Evolutionary conservation across 2,329 filamentous ascomycete genomes (phyloP), one percentile per base, ranked within the genome.

Genomic region (Neurospora sp.): DNA sequence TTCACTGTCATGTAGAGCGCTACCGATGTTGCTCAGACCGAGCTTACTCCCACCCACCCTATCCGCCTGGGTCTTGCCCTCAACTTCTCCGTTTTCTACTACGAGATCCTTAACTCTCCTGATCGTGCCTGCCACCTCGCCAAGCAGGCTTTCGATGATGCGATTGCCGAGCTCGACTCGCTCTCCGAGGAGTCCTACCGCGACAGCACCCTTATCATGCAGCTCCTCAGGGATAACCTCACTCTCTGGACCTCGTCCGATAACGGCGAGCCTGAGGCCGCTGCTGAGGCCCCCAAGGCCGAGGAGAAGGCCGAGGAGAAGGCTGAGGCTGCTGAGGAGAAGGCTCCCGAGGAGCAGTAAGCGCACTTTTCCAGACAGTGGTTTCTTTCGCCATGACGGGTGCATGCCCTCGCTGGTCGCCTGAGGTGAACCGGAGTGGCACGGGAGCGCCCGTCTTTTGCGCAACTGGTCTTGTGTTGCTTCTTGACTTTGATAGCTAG

Each of bases 51-150:
- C 73, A 98, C 96, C 73, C 95, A 98, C 88, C 95, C 95, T 78
- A 98, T 98, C 86, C 94, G 95, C 79, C 92, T 98, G 75, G 95
- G 95, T 82, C 91, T 98, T 79, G 95, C 95, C 76, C 90, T 98
- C 77, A 98, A 97, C 91, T 97, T 98, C 89, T 97, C 94, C 74
- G 95, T 97, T 79, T 97, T 97, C 88, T 97, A 97, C 89, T 97
- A 97, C 84, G 96, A 97, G 88, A 97, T 97, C 82, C 87, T 97
- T 81, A 98, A 97, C 91, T 96, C 94, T 41, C 95, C 94, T 79
- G 94, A 97, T 84, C 93, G 92, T 81, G 95, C 95, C 80, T 98
- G 95, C 89, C 95, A 98, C 82, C 90, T 98, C 76, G 95, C 95
- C 83, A 98, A 98, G 90, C 95, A 98, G 87, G 95, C 96, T 67